Base-by-base conservation (phyloP, 345 rosid species). In the Nasturtium officinale region DNA sequence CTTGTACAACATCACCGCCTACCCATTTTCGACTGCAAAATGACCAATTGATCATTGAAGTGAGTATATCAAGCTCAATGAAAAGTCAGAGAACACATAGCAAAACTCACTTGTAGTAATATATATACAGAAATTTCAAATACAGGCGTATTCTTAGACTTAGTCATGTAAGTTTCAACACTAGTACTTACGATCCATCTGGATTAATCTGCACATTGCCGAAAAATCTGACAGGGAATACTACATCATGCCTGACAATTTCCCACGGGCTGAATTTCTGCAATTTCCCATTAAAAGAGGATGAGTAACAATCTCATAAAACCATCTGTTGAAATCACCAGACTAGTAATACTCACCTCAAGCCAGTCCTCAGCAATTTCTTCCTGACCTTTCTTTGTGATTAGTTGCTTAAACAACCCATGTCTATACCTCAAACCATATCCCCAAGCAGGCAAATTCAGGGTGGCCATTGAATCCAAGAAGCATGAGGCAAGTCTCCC, bases 241-340 rank as follows among this genome's bases (percentile, higher is more conserved):
- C 87, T 55, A 89, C 82, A 77, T 89, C 96, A 77, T 94, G 97
- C 86, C 99, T 89, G 53, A 89, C 97, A 75, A 89, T 79, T 82
- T 95, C 99, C 99, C 99, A 95, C 17, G 99, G 97, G 81, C 96
- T 95, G 77, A 88, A 91, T 78, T 91, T 94, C 98, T 94, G 92
- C 86, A 84, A 30, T 69, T 74, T 72, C 52, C 40, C 78, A 75
- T 64, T 56, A 16, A 74, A 76, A 73, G 70, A 58, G 67, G 48
- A 52, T 62, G 61, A 42, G 72, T 58, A 29, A 65, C 8, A 71
- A 21, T 30, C 15, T 30, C 50, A 65, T 45, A 54, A 77, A 65
- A 58, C n/a, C 9, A 60, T 78, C 52, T 71, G 74, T 17, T 16
- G 9, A 59, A 67, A 47, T 16, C 30, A 37, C 58, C 30, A 43